Base-by-base conservation (phyloP, 2,329 filamentous ascomycete species). In the Didymosphaeria variabile region DNA sequence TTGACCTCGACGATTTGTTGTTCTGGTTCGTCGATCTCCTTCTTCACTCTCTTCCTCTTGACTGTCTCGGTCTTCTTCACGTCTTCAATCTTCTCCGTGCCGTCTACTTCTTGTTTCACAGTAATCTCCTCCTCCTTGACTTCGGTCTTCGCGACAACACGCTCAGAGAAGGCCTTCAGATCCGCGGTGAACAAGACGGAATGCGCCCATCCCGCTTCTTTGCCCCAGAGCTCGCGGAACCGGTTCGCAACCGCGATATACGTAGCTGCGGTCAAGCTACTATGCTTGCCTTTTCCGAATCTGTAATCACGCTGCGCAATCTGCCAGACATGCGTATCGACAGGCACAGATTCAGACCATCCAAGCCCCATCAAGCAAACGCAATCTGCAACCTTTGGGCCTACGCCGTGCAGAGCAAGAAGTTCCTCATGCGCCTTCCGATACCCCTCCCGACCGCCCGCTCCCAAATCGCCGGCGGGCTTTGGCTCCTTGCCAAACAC, bases 261-360 rank as follows among this genome's bases (percentile, higher is more conserved):
- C 65, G 92, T 94, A 44, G 86, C 87, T 74, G 96, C 96, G 15
- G 91, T 97, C 64, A 99, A 84, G 50, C 92, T 94, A 73, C 93
- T 94, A 63, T 91, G 85, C 73, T 92, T 94, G 9, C 87, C 88
- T 70, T 89, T 92, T 7, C 92, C 92, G 71, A 99, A 97, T 61
- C 90, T 93, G 80, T 99, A 99, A 78, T 99, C 95, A 56, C 95
- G 86, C 77, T 96, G 92, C 0, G 95, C 96, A 73, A 99, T 98
- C 81, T 98, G 94, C 94, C 94, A 98, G 13, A 99, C 86, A 79
- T 99, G 96, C 1, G 96, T 99, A 78, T 99, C 95, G 34, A 99
- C 92, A 0, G 95, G 95, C 1, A 99, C 94, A 2, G 94, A 90
- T 79, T 98, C 94, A 34, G 91, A 91, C 94, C 96, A 99, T 31